Percentiles rank a stretch among this genome's conserved stretches.
phyloP scores from a whole-genome alignment of 208 protist species.

The Trypanosoma congolense region DNA sequence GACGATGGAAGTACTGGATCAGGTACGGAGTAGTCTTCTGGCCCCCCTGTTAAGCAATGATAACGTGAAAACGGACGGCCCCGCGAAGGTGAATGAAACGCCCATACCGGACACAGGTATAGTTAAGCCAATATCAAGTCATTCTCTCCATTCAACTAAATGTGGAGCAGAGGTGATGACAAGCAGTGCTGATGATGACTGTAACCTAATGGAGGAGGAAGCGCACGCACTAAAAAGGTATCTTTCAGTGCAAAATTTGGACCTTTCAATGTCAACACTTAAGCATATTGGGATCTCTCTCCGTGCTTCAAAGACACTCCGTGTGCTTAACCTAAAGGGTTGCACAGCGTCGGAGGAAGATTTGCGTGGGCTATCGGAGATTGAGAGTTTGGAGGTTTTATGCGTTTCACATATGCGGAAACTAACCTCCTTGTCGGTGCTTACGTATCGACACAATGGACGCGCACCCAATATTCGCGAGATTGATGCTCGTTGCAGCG shows the following conservation, averaged over 20 bases:
- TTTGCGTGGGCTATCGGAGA: slow-evolving; percentile 13
- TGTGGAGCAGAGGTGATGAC: not conserved
- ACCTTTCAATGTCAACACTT: slow-evolving; percentile 61
- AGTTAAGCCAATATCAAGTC: not conserved
- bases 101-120: not conserved
- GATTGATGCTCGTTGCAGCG: slow-evolving; percentile 57
- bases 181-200: not conserved
- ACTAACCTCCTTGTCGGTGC: slow-evolving; percentile 7
- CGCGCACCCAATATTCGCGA: slow-evolving; percentile 33
- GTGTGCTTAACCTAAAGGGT: slow-evolving; percentile 16
- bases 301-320: slow-evolving; percentile 24
- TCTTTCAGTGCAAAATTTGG: slow-evolving; percentile 32
- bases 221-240: slow-evolving; percentile 29
- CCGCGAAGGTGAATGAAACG: not conserved
- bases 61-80: not conserved
- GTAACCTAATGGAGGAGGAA: slow-evolving; percentile 8
- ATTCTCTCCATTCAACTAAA: not conserved
- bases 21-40: not conserved
- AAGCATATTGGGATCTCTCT: slow-evolving; percentile 31
- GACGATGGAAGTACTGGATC: slow-evolving; percentile 4
- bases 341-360: slow-evolving; percentile 9
- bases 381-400: slow-evolving; percentile 6
- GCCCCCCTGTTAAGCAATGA: not conserved
- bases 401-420: slow-evolving; percentile 21
- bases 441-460: slow-evolving; percentile 7